Conservation (phyloP, 2,329 filamentous ascomycete species). For the Paraphaeosphaeria sporulosa region DNA sequence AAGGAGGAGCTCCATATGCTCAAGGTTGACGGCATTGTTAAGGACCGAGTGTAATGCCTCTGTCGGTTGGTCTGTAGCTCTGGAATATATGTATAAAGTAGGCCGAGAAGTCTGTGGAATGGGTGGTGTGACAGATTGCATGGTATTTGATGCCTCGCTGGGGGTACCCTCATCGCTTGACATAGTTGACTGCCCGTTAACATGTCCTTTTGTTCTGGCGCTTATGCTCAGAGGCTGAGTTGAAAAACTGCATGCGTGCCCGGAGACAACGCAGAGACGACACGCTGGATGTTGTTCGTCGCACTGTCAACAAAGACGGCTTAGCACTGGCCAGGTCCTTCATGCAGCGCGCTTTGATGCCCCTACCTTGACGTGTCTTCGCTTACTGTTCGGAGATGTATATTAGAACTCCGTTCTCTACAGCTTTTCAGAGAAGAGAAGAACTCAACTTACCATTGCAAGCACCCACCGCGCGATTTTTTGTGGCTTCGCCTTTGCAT, state of each 20-base stretch:
- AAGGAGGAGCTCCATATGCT: slow-evolving; percentile 48
- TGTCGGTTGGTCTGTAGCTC: neutral
- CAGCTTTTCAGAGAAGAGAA: neutral
- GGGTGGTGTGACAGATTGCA: neutral
- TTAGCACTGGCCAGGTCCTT: too few species aligned
- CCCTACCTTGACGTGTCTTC: slow-evolving; percentile 30
- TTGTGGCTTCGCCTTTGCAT: slow-evolving; percentile 34
- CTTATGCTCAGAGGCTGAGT: neutral
- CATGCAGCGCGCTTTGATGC: neutral
- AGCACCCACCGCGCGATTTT: slow-evolving; percentile 29
- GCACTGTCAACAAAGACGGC: slow-evolving; percentile 19
- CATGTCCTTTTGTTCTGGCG: too few species aligned
- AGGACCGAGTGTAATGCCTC: neutral
- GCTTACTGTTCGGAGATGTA: slow-evolving; percentile 22
- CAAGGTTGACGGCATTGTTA: slow-evolving; percentile 36
- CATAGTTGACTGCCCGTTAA: neutral
- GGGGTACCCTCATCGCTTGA: neutral
- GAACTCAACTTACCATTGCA: slow-evolving; percentile 27
- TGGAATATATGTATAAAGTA: neutral
- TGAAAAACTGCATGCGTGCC: slow-evolving; percentile 26
- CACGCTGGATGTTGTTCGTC: slow-evolving; percentile 30
- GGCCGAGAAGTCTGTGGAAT: neutral
- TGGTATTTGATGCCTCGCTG: neutral
- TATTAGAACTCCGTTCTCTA: neutral
- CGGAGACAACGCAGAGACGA: slow-evolving; percentile 25